Evolutionary conservation across 768 basidiomycete genomes (phyloP).

Genomic region (Trametes cinnabarina): DNA sequence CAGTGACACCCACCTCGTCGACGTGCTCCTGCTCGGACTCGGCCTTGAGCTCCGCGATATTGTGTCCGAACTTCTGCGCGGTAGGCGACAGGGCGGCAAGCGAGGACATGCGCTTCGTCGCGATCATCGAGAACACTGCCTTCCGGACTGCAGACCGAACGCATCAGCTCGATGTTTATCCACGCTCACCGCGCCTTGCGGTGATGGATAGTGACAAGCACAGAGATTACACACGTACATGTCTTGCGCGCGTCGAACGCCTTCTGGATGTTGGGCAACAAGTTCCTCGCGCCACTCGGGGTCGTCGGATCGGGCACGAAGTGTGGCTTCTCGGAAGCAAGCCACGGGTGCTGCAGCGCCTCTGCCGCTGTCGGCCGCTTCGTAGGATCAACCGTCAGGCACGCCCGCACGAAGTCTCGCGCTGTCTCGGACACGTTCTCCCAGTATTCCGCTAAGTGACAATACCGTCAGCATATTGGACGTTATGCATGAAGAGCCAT

Average conservation of each 20-base stretch:
- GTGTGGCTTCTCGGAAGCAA: conserved; percentile 66
- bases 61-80: conserved; percentile 51
- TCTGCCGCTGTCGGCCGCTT: conserved; percentile 77
- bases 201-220: too few relatives aligned
- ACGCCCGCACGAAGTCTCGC: conserved; percentile 75
- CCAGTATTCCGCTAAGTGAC: conserved; percentile 82
- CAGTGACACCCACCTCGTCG: conserved; percentile 62
- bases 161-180: neutral
- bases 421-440: conserved; percentile 79
- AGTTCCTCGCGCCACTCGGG: conserved; percentile 61
- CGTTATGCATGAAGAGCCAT: neutral
- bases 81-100: conserved; percentile 45
- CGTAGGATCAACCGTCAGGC: conserved; percentile 81
- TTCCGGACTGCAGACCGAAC: conserved; percentile 66
- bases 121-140: conserved; percentile 83
- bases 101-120: conserved; percentile 75
- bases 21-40: conserved; percentile 85
- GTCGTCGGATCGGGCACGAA: conserved; percentile 64
- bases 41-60: conserved; percentile 69
- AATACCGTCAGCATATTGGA: too few relatives aligned
- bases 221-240: too few relatives aligned
- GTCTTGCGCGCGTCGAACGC: conserved; percentile 86
- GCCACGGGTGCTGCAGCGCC: conserved; percentile 77
- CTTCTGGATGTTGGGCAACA: conserved; percentile 87
- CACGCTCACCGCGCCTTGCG: too few relatives aligned